Evolutionary conservation across 306 rosid species (phyloP).

Genomic region (Crotalaria pallida): DNA sequence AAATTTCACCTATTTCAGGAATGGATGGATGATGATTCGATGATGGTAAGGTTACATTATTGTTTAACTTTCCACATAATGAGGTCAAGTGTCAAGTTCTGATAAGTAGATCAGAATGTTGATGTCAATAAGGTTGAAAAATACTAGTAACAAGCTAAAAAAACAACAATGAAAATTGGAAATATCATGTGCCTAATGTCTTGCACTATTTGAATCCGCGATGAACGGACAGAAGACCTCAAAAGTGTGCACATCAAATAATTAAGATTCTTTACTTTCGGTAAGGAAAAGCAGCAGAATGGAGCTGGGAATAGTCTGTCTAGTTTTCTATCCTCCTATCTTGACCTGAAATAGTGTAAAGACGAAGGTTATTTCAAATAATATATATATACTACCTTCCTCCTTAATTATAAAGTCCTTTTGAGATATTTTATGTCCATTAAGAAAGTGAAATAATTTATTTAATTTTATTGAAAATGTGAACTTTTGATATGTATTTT

Average conservation of each 20-base stretch:
- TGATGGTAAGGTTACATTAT: too few species aligned
- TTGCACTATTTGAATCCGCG: slow-evolving; percentile 14
- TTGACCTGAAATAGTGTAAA: background rate
- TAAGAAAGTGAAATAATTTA: too few species aligned
- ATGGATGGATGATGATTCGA: too few species aligned
- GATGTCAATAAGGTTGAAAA: background rate
- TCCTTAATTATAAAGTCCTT: too few species aligned
- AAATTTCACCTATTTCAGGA: too few species aligned
- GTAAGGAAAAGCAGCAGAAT: background rate
- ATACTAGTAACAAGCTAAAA: background rate
- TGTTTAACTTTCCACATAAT: background rate
- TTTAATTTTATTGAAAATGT: too few species aligned
- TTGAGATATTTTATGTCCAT: too few species aligned
- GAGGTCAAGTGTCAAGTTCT: background rate
- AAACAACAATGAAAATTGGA: background rate
- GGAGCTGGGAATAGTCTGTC: background rate
- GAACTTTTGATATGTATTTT: too few species aligned
- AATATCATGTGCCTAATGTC: background rate
- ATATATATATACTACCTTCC: too few species aligned
- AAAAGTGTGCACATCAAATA: background rate
- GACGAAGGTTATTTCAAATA: background rate
- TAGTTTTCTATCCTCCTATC: background rate
- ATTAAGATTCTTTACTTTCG: background rate
- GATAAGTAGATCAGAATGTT: background rate
- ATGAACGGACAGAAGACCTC: slow-evolving; percentile 2